Evolutionary conservation across 176 grass and related monocot genomes (phyloP), one percentile per base, ranked within the genome.

Genomic region (Poa pratensis): DNA sequence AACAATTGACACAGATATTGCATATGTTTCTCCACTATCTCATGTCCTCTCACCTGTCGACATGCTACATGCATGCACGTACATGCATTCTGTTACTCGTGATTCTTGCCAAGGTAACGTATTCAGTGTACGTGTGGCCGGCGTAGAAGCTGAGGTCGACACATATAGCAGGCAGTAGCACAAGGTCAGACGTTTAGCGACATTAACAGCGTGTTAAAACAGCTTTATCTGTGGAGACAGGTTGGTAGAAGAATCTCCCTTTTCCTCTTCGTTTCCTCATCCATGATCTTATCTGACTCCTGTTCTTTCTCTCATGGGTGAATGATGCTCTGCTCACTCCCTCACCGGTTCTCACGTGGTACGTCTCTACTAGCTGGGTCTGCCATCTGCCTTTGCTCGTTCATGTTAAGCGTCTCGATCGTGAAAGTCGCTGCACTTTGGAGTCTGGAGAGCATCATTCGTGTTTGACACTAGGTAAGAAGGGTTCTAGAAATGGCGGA

Each of bases 181-280:
- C n/a, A 30, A 34, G 43, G 75, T 71, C 75, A 54, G 42, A 54
- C 30, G 45, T 14, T 34, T 22, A 75, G 10, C 58, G 27, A 30
- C 69, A 75, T 30, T 43, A 2, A 48, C 68, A 80, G n/a, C 19
- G 43, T 5, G 23, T 2, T 13, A 55, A 1, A 51, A 3, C 20
- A 62, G 5, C 73, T 72, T 62, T 74, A 32, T 75, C 22, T 26
- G 68, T 67, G 87, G 87, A 32, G 48, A 84, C 81, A 89, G 76
- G 87, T 89, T 80, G 87, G 82, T 80, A 78, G 66, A 34, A 20
- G 9, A 10, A 37, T 22, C 22, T 23, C 1, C 32, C 58, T 81
- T 81, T 87, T 48, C 67, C 22, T 63, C 73, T 37, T 22, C 20
- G 17, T 39, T 43, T 32, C 16, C 28, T 2, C 30, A n/a, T n/a